Evolutionary conservation across 371 early-diverging fungal species (phyloP).

Genomic region (Mortierella sp.): DNA sequence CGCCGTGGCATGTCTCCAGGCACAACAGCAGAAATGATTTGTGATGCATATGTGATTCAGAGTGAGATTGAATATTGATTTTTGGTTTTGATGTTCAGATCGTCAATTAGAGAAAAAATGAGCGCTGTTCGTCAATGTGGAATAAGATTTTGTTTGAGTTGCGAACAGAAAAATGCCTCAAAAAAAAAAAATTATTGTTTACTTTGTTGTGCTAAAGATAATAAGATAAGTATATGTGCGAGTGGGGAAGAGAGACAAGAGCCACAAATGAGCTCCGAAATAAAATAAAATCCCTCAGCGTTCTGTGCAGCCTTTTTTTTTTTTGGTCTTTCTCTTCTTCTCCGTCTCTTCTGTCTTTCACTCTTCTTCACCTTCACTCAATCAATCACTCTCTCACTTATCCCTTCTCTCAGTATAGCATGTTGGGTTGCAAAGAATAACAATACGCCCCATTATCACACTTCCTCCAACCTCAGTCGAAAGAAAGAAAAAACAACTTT

Average conservation of each 20-base stretch:
- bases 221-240: neutral
- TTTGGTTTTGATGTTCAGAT: too few species aligned
- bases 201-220: slow-evolving; percentile 1
- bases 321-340: slow-evolving; percentile 9
- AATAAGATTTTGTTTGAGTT: neutral
- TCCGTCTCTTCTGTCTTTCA: neutral
- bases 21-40: neutral
- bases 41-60: neutral
- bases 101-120: neutral
- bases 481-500: neutral
- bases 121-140: neutral
- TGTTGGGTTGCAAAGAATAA: slow-evolving; percentile 46
- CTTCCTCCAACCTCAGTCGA: neutral
- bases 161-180: slow-evolving; percentile 24
- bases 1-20: neutral
- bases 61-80: neutral
- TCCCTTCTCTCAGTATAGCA: slow-evolving; percentile 23
- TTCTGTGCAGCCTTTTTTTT: neutral
- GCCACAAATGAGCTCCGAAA: slow-evolving; percentile 9
- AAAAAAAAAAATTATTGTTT: neutral
- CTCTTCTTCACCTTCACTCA: neutral
- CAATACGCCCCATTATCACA: slow-evolving; percentile 29
- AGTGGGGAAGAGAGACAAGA: too few species aligned
- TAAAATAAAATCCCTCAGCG: slow-evolving; percentile 12
- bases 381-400: neutral